phyloP scores from a whole-genome alignment of 306 rosid species.

The Begonia loranthoides region DNA sequence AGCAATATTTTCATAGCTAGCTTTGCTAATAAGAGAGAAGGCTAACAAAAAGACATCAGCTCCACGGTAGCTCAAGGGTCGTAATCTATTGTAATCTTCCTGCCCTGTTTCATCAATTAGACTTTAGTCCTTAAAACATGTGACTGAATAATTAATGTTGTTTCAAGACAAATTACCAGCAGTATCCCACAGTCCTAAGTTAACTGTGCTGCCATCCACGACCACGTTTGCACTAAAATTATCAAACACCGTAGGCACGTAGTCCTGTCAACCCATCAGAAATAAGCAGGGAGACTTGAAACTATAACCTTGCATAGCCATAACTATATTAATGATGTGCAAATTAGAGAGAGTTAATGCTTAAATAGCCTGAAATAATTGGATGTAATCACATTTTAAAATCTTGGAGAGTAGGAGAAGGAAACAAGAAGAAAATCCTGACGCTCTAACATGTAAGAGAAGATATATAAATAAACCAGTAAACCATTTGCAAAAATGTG shows the following conservation, averaged over 20 bases:
- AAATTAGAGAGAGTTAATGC: too few species aligned
- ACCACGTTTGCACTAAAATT: slow-evolving; percentile 97
- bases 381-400: too few species aligned
- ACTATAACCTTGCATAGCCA: too few species aligned
- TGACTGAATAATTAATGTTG: neutral
- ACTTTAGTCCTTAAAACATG: slow-evolving; percentile 14
- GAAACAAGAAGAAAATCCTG: too few species aligned
- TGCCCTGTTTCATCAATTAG: slow-evolving; percentile 63
- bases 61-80: slow-evolving; percentile 96
- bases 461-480: too few species aligned
- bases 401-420: too few species aligned
- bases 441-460: too few species aligned
- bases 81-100: slow-evolving; percentile 91
- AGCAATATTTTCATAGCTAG: slow-evolving; percentile 93
- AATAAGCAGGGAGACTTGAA: neutral
- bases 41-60: slow-evolving; percentile 95
- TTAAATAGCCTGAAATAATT: too few species aligned
- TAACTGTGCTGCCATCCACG: slow-evolving; percentile 95
- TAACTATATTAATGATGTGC: too few species aligned
- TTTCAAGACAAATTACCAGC: slow-evolving; percentile 42
- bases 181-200: slow-evolving; percentile 96
- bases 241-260: slow-evolving; percentile 94
- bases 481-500: too few species aligned
- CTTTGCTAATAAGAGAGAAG: slow-evolving; percentile 95
- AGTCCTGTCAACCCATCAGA: slow-evolving; percentile 42